Evolutionary conservation across 1,284 basidiomycete species (phyloP), one percentile per base, ranked within the genome.

Genomic region (Tetrapyrgos nigripes): DNA sequence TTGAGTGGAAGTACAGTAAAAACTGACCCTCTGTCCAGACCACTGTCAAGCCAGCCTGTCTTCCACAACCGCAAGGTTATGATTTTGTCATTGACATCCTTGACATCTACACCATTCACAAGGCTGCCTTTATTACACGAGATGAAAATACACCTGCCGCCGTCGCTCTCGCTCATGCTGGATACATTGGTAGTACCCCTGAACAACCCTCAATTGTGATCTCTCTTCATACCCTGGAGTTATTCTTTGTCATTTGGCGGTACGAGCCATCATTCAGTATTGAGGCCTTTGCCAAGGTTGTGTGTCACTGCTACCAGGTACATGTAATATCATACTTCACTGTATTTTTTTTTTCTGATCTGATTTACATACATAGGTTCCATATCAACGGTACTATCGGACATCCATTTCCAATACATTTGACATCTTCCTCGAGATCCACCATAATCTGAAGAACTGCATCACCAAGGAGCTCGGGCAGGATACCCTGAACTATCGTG

Each of bases 321-420:
- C n/a, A n/a, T 37, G n/a, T 37, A 10, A 37, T 37, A n/a, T n/a
- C n/a, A n/a, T n/a, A n/a, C n/a, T n/a, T n/a, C n/a, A n/a, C n/a
- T n/a, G n/a, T n/a, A n/a, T 27, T 9, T 31, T 50, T 29, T 3
- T 13, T 21, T 50, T 17, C 19, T 31, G 4, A n/a, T 9, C 48
- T 28, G 9, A 13, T 27, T 10, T 50, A 5, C 17, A 29, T 3
- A 29, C 33, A 5, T 6, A 44, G 40, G 23, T 44, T 17, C 40
- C 40, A 17, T 44, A 44, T 24, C 46, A 26, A 4, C 26, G 46
- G 4, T 19, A 26, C 19, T 52, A 52, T n/a, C 50, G 50, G 4
- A 52, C 50, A 8, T n/a, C 19, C 9, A 9, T 52, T 35, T 53
- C 51, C 13, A 14, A 53, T 29, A 27, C 51, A 11, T 53, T 53